These are phyloP conservation scores for Fonsecaea erecta DNA, from an alignment of 2,329 filamentous ascomycete species.

Conservation along the genomic window DNA sequence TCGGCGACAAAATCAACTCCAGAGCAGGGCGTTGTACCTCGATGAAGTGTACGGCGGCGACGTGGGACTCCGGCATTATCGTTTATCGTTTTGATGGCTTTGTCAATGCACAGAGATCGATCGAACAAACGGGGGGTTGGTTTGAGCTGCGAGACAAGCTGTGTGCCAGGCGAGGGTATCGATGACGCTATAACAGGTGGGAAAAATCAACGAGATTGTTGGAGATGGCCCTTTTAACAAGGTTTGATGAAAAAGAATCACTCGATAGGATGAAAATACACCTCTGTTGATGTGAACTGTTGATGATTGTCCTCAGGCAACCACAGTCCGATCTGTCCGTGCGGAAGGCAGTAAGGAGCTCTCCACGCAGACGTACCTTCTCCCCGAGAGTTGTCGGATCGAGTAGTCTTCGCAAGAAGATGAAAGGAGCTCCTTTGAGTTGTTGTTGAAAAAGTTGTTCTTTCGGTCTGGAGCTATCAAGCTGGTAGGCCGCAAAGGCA, in stretches of 20 bases:
- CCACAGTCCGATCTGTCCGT: neutral
- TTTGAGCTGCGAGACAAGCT: neutral
- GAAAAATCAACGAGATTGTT: neutral
- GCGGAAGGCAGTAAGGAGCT: neutral
- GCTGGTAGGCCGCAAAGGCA: slow-evolving; percentile 6
- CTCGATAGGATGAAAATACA: neutral
- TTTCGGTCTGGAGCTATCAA: slow-evolving; percentile 19
- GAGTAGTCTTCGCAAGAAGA: neutral
- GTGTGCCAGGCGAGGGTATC: neutral
- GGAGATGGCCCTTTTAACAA: neutral
- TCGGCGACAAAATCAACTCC: neutral
- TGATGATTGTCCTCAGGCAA: slow-evolving; percentile 14
- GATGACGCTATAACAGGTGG: neutral
- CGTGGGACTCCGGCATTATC: neutral
- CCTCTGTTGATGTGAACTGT: neutral
- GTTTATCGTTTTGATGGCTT: neutral
- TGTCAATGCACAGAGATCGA: neutral
- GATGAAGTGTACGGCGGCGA: neutral
- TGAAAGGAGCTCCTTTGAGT: neutral
- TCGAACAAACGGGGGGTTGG: neutral
- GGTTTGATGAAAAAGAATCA: neutral
- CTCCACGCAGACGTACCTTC: neutral
- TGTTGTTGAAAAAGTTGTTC: slow-evolving; percentile 12
- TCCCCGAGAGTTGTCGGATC: neutral
- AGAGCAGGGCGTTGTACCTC: neutral